Percentiles rank a stretch among this genome's conserved stretches.
phyloP scores from a whole-genome alignment of 805 yeast genomes.

The Teunomyces lycoperdinae region DNA sequence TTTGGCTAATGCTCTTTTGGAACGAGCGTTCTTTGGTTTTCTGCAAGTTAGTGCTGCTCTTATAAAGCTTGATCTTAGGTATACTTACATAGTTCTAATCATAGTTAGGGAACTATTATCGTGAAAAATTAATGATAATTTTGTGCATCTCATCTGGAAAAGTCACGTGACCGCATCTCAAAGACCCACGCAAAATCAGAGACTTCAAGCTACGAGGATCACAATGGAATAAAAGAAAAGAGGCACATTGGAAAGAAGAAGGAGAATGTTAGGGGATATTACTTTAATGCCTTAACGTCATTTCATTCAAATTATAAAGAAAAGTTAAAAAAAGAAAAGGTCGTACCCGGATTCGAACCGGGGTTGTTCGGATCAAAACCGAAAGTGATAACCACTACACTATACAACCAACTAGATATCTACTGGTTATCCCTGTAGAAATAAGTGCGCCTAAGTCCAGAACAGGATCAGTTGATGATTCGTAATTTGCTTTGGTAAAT shows the following conservation, averaged over 20 bases:
- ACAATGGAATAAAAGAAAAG: neutral
- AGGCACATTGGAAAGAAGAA: neutral
- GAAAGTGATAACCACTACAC: conserved; percentile 81
- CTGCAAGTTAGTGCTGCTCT: conserved; percentile 26
- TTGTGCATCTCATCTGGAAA: conserved; percentile 2
- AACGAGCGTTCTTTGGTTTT: conserved; percentile 91
- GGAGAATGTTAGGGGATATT: neutral
- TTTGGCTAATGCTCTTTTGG: conserved; percentile 90
- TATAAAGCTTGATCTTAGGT: neutral
- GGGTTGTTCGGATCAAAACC: conserved; percentile 82
- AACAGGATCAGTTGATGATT: neutral
- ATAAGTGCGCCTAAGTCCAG: no score
- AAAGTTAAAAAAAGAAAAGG: conserved; percentile 31
- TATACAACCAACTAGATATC: conserved; percentile 40
- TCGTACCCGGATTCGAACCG: conserved; percentile 86
- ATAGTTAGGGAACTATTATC: conserved; percentile 11
- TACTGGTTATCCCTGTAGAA: no score
- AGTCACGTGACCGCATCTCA: neutral
- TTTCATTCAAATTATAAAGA: neutral
- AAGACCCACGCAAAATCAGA: no score
- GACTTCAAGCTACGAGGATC: no score
- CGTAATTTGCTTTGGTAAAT: neutral
- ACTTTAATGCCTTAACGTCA: no score
- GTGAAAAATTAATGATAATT: neutral
- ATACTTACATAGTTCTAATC: conserved; percentile 39